phyloP scores from a whole-genome alignment of 176 grass and related monocot genomes.

The Bolboschoenus planiculmis region DNA sequence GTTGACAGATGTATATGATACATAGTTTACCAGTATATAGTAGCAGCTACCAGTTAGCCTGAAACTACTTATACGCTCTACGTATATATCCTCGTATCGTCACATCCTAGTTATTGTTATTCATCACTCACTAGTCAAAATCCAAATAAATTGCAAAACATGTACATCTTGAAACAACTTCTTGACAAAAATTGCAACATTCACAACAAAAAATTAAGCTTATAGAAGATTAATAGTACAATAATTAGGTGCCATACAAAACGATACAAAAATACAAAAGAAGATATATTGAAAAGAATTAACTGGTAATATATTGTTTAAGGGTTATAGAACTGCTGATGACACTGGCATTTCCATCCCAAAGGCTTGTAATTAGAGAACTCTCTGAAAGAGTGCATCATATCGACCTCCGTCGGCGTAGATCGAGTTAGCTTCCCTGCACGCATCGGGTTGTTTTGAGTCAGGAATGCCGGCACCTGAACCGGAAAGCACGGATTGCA shows the following conservation, averaged over 20 bases:
- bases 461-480: constrained; percentile 54
- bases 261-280: not conserved
- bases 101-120: not conserved
- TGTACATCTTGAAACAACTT: not conserved
- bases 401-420: not conserved
- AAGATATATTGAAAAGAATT: not conserved
- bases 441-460: not conserved
- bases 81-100: not conserved
- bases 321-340: constrained; percentile 63
- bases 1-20: not conserved
- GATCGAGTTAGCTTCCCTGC: not conserved
- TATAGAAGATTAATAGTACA: not conserved
- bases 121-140: not conserved
- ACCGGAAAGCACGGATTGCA: constrained; percentile 88
- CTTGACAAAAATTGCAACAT: not conserved
- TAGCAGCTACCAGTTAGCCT: not conserved
- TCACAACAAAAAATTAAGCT: not conserved
- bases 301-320: constrained; percentile 16
- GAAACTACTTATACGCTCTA: not conserved
- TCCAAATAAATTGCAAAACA: not conserved
- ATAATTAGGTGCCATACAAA: not conserved
- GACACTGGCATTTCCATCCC: constrained; percentile 90
- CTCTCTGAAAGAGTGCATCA: constrained; percentile 28
- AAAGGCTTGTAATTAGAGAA: constrained; percentile 96
- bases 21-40: not conserved